Evolutionary conservation across 805 yeast species (phyloP).

Genomic region (Kockiozyma suomiensis): DNA sequence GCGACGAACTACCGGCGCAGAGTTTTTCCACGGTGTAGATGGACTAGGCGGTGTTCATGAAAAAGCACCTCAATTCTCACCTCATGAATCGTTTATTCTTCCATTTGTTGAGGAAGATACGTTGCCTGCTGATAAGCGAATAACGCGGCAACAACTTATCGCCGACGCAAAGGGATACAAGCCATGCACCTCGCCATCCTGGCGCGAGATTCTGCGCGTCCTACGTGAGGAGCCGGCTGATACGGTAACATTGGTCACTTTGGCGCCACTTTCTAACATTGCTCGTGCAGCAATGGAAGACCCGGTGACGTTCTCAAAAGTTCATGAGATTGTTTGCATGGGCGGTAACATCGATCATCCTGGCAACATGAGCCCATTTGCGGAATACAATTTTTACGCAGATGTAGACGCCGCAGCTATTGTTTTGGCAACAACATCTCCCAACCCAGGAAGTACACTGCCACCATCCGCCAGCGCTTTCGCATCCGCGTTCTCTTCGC

Average conservation of each 20-base stretch:
- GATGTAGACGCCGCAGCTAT: slow-evolving; percentile 48
- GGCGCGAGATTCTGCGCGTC: slow-evolving; percentile 44
- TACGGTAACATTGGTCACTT: slow-evolving; percentile 45
- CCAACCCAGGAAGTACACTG: slow-evolving; percentile 38
- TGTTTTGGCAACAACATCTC: slow-evolving; percentile 43
- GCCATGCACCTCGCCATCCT: slow-evolving; percentile 39
- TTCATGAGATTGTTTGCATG: slow-evolving; percentile 45
- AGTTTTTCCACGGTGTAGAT: slow-evolving; percentile 47
- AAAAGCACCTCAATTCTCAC: slow-evolving; percentile 43
- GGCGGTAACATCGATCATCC: slow-evolving; percentile 45
- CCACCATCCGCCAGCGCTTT: slow-evolving; percentile 36
- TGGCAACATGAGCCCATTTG: slow-evolving; percentile 48
- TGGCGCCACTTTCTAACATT: slow-evolving; percentile 49
- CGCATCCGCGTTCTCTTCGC: slow-evolving; percentile 12
- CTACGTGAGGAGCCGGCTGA: slow-evolving; percentile 42
- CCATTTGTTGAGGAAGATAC: slow-evolving; percentile 32
- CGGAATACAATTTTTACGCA: slow-evolving; percentile 49
- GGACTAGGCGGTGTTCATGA: slow-evolving; percentile 48
- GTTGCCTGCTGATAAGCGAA: slow-evolving; percentile 13
- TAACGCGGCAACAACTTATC: slow-evolving; percentile 11
- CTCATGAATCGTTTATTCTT: slow-evolving; percentile 39
- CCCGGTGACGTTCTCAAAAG: slow-evolving; percentile 43
- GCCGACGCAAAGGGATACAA: slow-evolving; percentile 37
- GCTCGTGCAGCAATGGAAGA: slow-evolving; percentile 47
- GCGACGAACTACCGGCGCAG: slow-evolving; percentile 43